phyloP scores from a whole-genome alignment of 306 rosid species.

The Malus sieversii region DNA sequence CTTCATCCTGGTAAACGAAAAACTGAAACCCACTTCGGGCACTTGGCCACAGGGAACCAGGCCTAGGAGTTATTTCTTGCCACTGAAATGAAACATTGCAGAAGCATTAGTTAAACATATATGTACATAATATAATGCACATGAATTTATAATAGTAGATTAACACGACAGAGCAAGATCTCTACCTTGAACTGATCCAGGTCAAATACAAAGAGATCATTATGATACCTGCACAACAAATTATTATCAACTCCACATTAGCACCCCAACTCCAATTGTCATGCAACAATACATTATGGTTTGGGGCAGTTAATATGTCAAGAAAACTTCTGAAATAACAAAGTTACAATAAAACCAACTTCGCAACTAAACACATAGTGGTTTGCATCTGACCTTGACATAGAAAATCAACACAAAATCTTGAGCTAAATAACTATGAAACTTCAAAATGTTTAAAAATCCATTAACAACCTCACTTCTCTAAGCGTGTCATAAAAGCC shows the following conservation, averaged over 20 bases:
- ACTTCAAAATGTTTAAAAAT: slow-evolving; percentile 13
- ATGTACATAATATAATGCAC: neutral
- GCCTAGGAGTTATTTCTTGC: slow-evolving; percentile 95
- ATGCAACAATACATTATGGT: neutral
- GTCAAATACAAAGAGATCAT: slow-evolving; percentile 87
- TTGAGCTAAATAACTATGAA: slow-evolving; percentile 6
- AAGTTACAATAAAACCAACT: neutral
- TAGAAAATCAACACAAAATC: neutral
- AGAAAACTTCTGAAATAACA: neutral
- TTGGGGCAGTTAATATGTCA: neutral
- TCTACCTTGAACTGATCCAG: slow-evolving; percentile 90
- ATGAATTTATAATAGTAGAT: neutral
- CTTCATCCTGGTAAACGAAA: slow-evolving; percentile 88
- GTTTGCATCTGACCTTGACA: neutral
- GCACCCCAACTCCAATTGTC: neutral
- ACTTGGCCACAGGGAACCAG: slow-evolving; percentile 96
- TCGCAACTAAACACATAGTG: neutral
- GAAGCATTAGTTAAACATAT: slow-evolving; percentile 1
- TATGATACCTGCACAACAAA: slow-evolving; percentile 64
- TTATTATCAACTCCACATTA: neutral
- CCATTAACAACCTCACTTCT: slow-evolving; percentile 90
- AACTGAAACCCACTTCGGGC: slow-evolving; percentile 95
- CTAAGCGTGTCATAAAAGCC: slow-evolving; percentile 97
- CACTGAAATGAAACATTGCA: slow-evolving; percentile 52
- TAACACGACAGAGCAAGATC: slow-evolving; percentile 6